Evolutionary conservation across 768 basidiomycete species (phyloP).

Genomic region (Panus rudis): DNA sequence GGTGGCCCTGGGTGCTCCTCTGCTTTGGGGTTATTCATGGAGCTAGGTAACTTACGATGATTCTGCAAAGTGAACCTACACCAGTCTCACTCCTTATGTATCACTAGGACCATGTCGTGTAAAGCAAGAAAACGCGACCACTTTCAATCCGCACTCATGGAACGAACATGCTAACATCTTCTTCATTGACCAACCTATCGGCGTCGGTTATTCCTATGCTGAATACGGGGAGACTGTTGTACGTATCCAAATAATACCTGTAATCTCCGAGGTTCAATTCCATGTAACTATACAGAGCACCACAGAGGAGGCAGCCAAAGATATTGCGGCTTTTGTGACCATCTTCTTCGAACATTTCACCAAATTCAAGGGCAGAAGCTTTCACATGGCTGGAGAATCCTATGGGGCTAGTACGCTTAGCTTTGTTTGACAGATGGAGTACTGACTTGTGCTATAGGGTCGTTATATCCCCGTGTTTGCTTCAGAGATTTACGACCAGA

Average conservation of each 20-base stretch:
- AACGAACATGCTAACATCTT: slow-evolving; percentile 30
- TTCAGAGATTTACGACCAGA: slow-evolving; percentile 40
- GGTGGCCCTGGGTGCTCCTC: slow-evolving; percentile 25
- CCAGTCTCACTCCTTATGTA: slow-evolving; percentile 35
- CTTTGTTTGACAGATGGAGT: neutral
- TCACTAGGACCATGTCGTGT: slow-evolving; percentile 65
- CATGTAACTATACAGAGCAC: slow-evolving; percentile 33
- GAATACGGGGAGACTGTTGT: slow-evolving; percentile 51
- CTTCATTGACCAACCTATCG: slow-evolving; percentile 28
- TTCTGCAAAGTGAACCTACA: neutral
- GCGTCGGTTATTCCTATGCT: slow-evolving; percentile 42
- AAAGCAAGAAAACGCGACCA: slow-evolving; percentile 7
- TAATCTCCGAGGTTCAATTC: slow-evolving; percentile 11
- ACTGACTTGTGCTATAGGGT: slow-evolving; percentile 26
- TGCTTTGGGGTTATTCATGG: slow-evolving; percentile 34
- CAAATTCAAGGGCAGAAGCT: slow-evolving; percentile 53
- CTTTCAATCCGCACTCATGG: slow-evolving; percentile 36
- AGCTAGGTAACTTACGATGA: slow-evolving; percentile 30
- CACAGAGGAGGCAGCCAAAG: slow-evolving; percentile 57
- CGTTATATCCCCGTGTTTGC: slow-evolving; percentile 46
- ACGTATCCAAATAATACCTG: slow-evolving; percentile 17
- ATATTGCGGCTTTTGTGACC: slow-evolving; percentile 59
- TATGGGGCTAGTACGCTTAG: slow-evolving; percentile 38
- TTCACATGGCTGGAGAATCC: slow-evolving; percentile 36
- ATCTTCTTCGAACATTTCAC: slow-evolving; percentile 68